Base-by-base conservation (phyloP, 1,139 yeast genomes). In the Magnusiomyces clavatus region DNA sequence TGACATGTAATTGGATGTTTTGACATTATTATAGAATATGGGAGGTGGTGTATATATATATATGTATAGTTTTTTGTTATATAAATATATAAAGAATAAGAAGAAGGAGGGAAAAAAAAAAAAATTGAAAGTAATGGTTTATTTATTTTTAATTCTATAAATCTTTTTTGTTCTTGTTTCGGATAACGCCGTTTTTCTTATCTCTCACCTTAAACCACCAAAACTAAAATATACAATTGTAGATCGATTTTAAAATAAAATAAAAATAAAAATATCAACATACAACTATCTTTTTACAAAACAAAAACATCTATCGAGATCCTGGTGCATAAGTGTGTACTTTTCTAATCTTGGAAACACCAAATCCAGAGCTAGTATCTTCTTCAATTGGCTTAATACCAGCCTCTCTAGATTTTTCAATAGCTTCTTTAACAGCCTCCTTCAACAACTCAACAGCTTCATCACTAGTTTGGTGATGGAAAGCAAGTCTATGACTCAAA, bases 1-100 rank as follows among this genome's bases (percentile, higher is more conserved):
- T 89, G 97, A 67, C 96, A 88, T 6, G 96, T 87, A 48, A 89
- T 79, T 46, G 89, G 89, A 54, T 69, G 69, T 51, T 60, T 35
- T 4, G 56, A 48, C 36, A 47, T 38, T 41, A 38, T 47, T 40
- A 14, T 10, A 14, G 46, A 31, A 19, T 14, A 13, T 10, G 43
- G 37, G 37, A 35, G 13, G 13, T n/a, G n/a, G n/a, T n/a, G n/a
- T n/a, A n/a, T n/a, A n/a, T n/a, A n/a, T n/a, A n/a, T n/a, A n/a
- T n/a, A n/a, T n/a, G n/a, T n/a, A n/a, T n/a, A n/a, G n/a, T n/a
- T n/a, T n/a, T n/a, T n/a, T n/a, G n/a, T n/a, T n/a, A n/a, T 41
- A 34, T 20, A 5, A 17, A 8, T 13, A 34, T 11, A 34, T 35
- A 41, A 19, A 36, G 20, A 42, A 8, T n/a, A 47, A 37, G 17